These are phyloP conservation scores for Pouteria glomerata DNA, from an alignment of 148 eudicot species.

Conservation along the genomic window DNA sequence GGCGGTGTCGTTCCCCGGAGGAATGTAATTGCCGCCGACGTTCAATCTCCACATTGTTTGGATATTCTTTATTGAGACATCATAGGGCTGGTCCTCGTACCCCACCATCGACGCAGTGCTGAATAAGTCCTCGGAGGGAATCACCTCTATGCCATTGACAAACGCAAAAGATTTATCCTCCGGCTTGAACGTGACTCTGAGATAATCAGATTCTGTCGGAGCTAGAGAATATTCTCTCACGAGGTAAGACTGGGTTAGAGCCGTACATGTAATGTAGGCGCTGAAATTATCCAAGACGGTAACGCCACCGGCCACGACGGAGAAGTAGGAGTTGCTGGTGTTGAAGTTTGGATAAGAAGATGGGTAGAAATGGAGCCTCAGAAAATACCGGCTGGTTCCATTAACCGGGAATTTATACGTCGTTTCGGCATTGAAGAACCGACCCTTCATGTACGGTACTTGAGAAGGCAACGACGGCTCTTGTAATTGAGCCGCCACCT, in stretches of 20 bases:
- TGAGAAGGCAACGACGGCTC: slow-evolving; percentile 65
- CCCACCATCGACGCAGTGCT: slow-evolving; percentile 48
- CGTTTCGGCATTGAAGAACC: slow-evolving; percentile 46
- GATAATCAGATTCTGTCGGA: slow-evolving; percentile 15
- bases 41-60: slow-evolving; percentile 62
- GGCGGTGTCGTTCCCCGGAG: slow-evolving; percentile 58
- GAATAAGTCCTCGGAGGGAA: slow-evolving; percentile 38
- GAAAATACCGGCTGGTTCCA: slow-evolving; percentile 27
- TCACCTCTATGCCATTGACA: slow-evolving; percentile 70
- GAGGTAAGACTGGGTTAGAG: slow-evolving; percentile 64
- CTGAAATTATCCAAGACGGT: slow-evolving; percentile 68
- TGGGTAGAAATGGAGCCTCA: slow-evolving; percentile 74
- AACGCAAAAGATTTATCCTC: slow-evolving; percentile 51
- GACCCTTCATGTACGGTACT: slow-evolving; percentile 65
- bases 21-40: slow-evolving; percentile 71
- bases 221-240: slow-evolving; percentile 60
- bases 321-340: slow-evolving; percentile 45
- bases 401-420: slow-evolving; percentile 45
- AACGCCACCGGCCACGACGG: slow-evolving; percentile 42
- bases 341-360: slow-evolving; percentile 40
- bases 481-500: slow-evolving; percentile 36
- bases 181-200: slow-evolving; percentile 48
- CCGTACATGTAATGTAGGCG: slow-evolving; percentile 52
- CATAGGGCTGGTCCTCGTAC: slow-evolving; percentile 26
- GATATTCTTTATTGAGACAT: slow-evolving; percentile 23